Base-by-base conservation (phyloP, 78 protist genomes). In the Diacronema lutheri region DNA sequence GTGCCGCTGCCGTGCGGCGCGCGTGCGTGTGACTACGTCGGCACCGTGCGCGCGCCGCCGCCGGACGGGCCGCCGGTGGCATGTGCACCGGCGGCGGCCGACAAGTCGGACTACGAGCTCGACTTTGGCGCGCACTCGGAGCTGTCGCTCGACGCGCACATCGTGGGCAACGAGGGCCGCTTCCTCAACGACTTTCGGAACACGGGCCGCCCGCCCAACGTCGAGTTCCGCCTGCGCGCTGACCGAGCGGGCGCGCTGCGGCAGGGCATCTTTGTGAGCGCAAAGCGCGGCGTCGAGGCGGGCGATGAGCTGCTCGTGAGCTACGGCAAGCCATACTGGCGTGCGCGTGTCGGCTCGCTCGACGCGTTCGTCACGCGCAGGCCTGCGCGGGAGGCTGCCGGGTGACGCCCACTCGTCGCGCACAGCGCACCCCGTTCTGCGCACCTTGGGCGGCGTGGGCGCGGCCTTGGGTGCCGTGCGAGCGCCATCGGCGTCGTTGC, bases 271-370 rank as follows among this genome's bases (percentile, higher is more conserved):
- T 68, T 16, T 11, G 76, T 68, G 11, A 21, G 55, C 46, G 25
- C 26, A 7, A 1, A 6, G n/a, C 13, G 11, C 2, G 76, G 76
- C 55, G n/a, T 68, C 12, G 16, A 12, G 1, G 21, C 46, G 7
- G 76, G 76, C 76, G 76, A 68, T 21, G 76, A 68, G 46, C 76
- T 68, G 11, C 76, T 68, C 76, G 37, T 68, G n/a, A 19, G n/a
- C 26, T 68, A 68, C 50, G 76, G 76, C 50, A 68, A 68, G 16
- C 7, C 55, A 16, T 68, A 23, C 16, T 68, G 76, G 76, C 41
- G 46, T 12, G 26, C 76, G 41, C 29, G 76, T 0, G 50, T 68
- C 50, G 46, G 76, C 46, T 26, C 12, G 14, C 46, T 68, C 23
- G 76, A 16, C 26, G 46, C 25, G n/a, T 68, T 68, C n/a, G 37